Base-by-base conservation (phyloP, 495 filamentous ascomycete genomes). In the Bryoglossum gracile region DNA sequence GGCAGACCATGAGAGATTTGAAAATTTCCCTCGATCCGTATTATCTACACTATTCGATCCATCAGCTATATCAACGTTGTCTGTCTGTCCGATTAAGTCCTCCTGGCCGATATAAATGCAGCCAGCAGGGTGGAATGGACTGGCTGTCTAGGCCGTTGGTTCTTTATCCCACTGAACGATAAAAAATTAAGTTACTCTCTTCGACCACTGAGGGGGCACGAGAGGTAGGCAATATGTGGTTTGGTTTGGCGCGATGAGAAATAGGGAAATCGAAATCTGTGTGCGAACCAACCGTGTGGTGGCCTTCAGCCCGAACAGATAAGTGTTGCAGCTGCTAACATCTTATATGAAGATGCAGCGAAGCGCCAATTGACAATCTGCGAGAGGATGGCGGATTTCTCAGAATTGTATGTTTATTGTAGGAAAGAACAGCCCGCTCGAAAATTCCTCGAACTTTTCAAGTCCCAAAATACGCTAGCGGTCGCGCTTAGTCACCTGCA, bases 91-190 rank as follows among this genome's bases (percentile, higher is more conserved):
- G 65, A 59, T 65, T 75, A 77, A 78, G 75, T 78, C 75, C 75
- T 65, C 68, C 68, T 70, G 65, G 64, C 69, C 67, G 68, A 77
- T 69, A 60, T 13, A 37, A 10, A 66, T 60, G 60, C 64, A 68
- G 65, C 64, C 68, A 72, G 66, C 73, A 70, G 75, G 75, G 75
- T 78, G 75, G 75, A 78, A 70, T 56, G 68, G 74, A 75, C 75
- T 58, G 73, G 75, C 67, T 78, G 75, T 78, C 75, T 76, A 76
- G 72, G 67, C 75, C 73, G 56, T 71, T 64, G 62, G 64, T 49
- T 77, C 65, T 50, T 64, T 78, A 68, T 77, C 66, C 74, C 75
- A 77, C 67, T n/a, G 71, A 77, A 78, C 73, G 73, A 76, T 75
- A 68, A 59, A 62, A 58, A 70, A 63, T 52, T 70, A 70, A 66